Percentiles rank a stretch among this genome's conserved stretches.
These are phyloP conservation scores for Pleurotus salmoneostramineus DNA, from an alignment of 768 basidiomycete genomes.

Conservation along the genomic window DNA sequence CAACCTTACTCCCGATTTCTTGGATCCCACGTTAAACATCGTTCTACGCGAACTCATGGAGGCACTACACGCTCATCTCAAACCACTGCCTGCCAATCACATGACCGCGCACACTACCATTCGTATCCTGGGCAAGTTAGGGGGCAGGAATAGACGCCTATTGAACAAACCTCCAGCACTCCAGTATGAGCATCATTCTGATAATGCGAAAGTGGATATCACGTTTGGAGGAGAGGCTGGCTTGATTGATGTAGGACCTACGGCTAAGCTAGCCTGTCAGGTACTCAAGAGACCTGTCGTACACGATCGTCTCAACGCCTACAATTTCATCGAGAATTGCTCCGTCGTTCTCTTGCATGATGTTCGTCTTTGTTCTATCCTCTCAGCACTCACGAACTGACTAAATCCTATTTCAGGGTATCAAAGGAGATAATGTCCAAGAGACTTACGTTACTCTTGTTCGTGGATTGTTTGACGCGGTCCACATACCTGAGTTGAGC, in stretches of 20 bases:
- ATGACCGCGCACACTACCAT: conserved; percentile 92
- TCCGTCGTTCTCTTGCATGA: conserved; percentile 71
- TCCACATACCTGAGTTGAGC: conserved; percentile 65
- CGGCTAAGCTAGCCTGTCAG: conserved; percentile 61
- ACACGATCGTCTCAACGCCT: conserved; percentile 55
- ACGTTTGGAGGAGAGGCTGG: conserved; percentile 69
- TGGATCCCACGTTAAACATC: conserved; percentile 92
- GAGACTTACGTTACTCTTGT: conserved; percentile 65
- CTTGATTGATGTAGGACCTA: conserved; percentile 62
- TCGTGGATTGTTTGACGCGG: conserved; percentile 76
- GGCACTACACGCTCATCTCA: conserved; percentile 86
- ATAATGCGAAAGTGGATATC: conserved; percentile 66
- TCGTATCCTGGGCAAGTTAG: conserved; percentile 93
- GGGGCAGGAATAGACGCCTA: conserved; percentile 88
- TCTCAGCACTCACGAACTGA: not conserved
- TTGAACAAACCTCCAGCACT: conserved; percentile 77
- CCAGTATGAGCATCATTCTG: conserved; percentile 64
- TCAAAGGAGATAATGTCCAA: conserved; percentile 69
- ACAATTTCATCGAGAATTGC: conserved; percentile 67
- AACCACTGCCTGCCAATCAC: conserved; percentile 85
- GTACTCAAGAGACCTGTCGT: conserved; percentile 50
- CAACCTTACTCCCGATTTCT: conserved; percentile 95
- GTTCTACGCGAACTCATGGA: conserved; percentile 94
- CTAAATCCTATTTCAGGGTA: conserved; percentile 42
- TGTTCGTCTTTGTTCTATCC: conserved; percentile 35